These are phyloP conservation scores for Rhazya stricta DNA, from an alignment of 257 asterid species.

Conservation along the genomic window DNA sequence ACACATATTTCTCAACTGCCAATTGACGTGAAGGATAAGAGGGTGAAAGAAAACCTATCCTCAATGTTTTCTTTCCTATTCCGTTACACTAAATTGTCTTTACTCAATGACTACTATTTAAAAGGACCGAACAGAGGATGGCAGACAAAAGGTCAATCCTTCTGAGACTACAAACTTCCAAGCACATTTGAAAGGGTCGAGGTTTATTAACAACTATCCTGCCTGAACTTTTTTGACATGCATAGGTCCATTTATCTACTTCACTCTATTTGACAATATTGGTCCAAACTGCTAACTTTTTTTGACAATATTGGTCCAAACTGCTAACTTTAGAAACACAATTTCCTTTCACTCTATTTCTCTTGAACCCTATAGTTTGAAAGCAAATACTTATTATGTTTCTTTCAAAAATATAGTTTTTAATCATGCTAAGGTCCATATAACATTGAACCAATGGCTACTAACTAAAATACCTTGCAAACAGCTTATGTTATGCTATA, in stretches of 20 bases:
- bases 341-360: background rate
- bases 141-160: background rate
- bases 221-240: background rate
- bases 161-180: background rate
- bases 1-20: background rate
- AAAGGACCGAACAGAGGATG: background rate
- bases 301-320: background rate
- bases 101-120: background rate
- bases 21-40: background rate
- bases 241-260: background rate
- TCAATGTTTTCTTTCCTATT: background rate
- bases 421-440: background rate
- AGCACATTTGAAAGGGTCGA: background rate
- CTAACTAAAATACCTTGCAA: background rate
- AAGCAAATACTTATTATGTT: background rate
- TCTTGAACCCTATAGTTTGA: background rate
- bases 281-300: background rate
- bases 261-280: background rate
- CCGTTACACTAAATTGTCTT: background rate
- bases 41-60: background rate
- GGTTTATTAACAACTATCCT: background rate
- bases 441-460: background rate
- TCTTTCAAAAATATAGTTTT: background rate
- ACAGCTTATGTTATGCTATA: background rate
- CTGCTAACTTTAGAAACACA: background rate